Percentiles rank a stretch among this genome's conserved stretches.
phyloP scores from a whole-genome alignment of 1,284 basidiomycete species.

The Cutaneotrichosporon sp. region DNA sequence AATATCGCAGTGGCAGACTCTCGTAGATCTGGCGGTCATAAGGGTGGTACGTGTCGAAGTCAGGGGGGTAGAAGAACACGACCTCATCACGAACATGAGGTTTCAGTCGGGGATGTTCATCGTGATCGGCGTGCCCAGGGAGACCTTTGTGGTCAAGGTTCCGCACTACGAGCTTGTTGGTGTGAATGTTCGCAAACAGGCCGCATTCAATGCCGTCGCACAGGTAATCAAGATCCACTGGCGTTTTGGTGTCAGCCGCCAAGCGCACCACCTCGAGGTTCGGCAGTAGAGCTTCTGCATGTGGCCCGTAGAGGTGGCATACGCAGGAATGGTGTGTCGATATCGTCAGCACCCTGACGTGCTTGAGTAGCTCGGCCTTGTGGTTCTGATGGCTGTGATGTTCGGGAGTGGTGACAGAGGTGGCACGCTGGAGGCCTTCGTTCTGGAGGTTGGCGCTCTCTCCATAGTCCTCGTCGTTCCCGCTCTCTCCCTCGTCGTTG shows the following conservation, averaged over 20 bases:
- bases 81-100: neutral
- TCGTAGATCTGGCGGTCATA: neutral
- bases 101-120: neutral
- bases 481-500: neutral
- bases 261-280: neutral
- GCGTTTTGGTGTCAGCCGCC: neutral
- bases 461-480: no score
- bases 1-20: neutral
- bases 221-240: neutral
- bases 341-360: conserved; percentile 4
- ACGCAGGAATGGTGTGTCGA: conserved; percentile 2
- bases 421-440: neutral
- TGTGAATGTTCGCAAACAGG: neutral
- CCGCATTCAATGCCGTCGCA: neutral
- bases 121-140: neutral
- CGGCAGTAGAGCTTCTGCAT: neutral
- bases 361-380: conserved; percentile 2
- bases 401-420: neutral
- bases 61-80: no score
- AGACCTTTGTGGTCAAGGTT: conserved; percentile 1
- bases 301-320: neutral
- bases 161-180: conserved; percentile 5
- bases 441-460: no score
- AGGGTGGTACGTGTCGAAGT: no score
- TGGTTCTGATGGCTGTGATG: neutral